Conservation (phyloP, 108 stramenopile species). For the Nitzschia palea region DNA sequence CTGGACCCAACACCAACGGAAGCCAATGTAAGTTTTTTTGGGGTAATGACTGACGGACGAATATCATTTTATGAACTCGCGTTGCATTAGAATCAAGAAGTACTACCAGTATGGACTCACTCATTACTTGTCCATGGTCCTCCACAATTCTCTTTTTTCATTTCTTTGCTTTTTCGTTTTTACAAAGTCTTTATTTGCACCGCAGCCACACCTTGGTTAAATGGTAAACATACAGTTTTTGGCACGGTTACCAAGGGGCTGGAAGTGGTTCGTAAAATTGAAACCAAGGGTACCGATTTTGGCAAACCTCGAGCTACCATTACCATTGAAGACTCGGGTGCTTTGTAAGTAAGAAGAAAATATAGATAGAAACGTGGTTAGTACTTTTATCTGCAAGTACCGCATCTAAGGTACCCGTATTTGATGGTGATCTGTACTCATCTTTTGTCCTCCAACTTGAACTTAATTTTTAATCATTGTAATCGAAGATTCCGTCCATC, state of each 20-base stretch:
- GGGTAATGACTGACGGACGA: too few species aligned
- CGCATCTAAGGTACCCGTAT: too few species aligned
- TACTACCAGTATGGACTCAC: background rate
- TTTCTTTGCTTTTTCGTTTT: too few species aligned
- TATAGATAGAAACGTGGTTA: background rate
- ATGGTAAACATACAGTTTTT: constrained; percentile 96
- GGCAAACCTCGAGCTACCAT: constrained; percentile 62
- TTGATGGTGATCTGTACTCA: too few species aligned
- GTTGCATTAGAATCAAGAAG: too few species aligned
- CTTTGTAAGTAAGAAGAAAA: background rate
- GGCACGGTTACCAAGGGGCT: constrained; percentile 94
- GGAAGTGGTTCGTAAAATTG: constrained; percentile 89
- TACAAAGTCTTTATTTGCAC: constrained; percentile 91
- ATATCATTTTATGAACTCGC: too few species aligned
- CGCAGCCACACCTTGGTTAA: constrained; percentile 92
- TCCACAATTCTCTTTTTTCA: background rate
- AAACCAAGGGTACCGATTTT: constrained; percentile 64
- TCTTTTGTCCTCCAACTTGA: too few species aligned
- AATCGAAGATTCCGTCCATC: too few species aligned
- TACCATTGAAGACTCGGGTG: constrained; percentile 79
- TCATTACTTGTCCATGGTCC: background rate
- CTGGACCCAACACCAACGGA: constrained; percentile 94
- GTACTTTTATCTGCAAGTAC: background rate
- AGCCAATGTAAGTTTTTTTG: constrained; percentile 60
- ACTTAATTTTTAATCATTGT: too few species aligned